Conservation (phyloP, 2,329 filamentous ascomycete species). For the Ceratocystis cubensis region DNA sequence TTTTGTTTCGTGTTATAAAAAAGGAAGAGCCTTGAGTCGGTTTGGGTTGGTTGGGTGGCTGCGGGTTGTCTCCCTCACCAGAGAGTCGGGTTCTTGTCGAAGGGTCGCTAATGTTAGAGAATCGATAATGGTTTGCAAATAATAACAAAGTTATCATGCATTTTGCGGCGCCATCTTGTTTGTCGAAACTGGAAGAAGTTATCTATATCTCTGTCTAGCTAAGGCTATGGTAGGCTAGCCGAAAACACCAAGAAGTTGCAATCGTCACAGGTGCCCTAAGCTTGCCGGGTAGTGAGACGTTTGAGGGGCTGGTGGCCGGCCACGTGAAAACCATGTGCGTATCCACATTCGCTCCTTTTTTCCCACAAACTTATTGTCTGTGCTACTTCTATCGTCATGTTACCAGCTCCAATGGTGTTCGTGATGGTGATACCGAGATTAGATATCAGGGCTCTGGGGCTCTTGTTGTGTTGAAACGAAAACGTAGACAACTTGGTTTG, state of each 20-base stretch:
- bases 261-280: background rate
- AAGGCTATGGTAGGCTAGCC: background rate
- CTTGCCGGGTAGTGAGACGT: slow-evolving; percentile 2
- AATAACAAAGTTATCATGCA: background rate
- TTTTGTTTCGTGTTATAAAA: slow-evolving; percentile 10
- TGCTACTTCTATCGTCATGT: background rate
- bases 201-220: background rate
- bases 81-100: background rate
- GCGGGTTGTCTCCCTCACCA: background rate
- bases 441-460: background rate
- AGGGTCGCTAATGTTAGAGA: too few relatives aligned
- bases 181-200: background rate
- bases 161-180: background rate
- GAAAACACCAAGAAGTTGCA: slow-evolving; percentile 10
- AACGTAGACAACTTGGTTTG: background rate
- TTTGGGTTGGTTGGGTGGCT: background rate
- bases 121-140: background rate
- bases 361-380: background rate
- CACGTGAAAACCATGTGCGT: slow-evolving; percentile 7
- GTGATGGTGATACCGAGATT: background rate
- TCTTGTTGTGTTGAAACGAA: slow-evolving; percentile 1
- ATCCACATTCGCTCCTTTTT: background rate
- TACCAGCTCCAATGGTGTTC: background rate
- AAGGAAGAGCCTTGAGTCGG: background rate
- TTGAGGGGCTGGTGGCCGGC: background rate